A percentile compares a stretch with the other conserved stretches of the same genome.
Conservation (phyloP, 495 filamentous ascomycete genomes). For the Aspergillus egyptiacus region DNA sequence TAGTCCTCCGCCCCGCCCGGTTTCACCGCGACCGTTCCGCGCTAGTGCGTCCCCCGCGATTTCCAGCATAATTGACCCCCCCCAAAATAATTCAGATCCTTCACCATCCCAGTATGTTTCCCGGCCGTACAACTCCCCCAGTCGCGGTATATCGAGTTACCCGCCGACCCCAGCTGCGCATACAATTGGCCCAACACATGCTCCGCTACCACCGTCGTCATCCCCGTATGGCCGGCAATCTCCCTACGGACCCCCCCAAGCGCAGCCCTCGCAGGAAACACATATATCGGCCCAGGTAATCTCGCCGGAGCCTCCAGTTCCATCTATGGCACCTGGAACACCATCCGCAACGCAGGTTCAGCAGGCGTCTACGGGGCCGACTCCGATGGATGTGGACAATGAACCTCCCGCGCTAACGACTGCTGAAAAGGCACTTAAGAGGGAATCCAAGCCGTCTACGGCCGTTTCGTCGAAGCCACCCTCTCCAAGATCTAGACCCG, state of each 20-base stretch:
- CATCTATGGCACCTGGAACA: constrained; percentile 5
- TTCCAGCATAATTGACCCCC: constrained; percentile 80
- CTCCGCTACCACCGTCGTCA: constrained; percentile 20
- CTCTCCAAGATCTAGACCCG: constrained; percentile 53
- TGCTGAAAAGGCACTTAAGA: constrained; percentile 18
- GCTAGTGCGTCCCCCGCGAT: constrained; percentile 87
- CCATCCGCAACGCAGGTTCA: constrained; percentile 9
- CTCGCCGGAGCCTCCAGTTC: constrained; percentile 20
- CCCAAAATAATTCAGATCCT: constrained; percentile 44
- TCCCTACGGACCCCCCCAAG: constrained; percentile 25
- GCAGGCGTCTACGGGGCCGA: constrained; percentile 14
- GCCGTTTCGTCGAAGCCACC: constrained; percentile 51
- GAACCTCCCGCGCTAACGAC: constrained; percentile 20
- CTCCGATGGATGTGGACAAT: constrained; percentile 37
- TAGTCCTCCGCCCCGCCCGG: constrained; percentile 30
- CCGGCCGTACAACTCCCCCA: constrained; percentile 29
- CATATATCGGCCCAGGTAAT: constrained; percentile 17
- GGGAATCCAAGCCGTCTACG: constrained; percentile 40
- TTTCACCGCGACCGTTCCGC: constrained; percentile 48
- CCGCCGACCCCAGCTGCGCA: constrained; percentile 27
- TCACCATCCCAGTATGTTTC: constrained; percentile 25
- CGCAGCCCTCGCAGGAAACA: constrained; percentile 23
- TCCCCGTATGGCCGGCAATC: constrained; percentile 25
- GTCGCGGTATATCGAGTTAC: constrained; percentile 25
- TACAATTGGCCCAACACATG: constrained; percentile 20